A percentile compares a stretch with the other conserved stretches of the same genome.
phyloP scores from a whole-genome alignment of 176 grass and related monocot species.

The Zizania latifolia region DNA sequence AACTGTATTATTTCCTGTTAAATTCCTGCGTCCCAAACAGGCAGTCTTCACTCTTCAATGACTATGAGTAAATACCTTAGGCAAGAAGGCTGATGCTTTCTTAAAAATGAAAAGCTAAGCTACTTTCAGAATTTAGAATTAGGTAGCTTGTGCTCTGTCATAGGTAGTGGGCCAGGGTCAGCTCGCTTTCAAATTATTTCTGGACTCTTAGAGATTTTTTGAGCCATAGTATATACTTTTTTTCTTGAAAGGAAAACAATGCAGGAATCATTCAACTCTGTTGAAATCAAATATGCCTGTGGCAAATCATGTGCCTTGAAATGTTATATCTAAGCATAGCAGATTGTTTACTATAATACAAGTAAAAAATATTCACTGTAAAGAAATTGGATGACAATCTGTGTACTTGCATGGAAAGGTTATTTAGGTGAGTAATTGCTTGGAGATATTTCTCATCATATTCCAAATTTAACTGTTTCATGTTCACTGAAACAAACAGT shows the following conservation, averaged over 20 bases:
- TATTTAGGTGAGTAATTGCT: not conserved
- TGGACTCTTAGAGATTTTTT: not conserved
- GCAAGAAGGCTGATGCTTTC: not conserved
- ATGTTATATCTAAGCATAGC: not conserved
- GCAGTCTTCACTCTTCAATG: not conserved
- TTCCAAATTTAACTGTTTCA: not conserved
- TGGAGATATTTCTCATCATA: not conserved
- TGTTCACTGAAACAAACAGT: conserved; percentile 1
- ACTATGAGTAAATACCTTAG: not conserved
- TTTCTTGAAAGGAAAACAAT: not conserved
- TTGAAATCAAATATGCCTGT: not conserved
- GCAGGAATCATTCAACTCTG: too few species aligned
- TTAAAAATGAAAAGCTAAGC: not conserved
- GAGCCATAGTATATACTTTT: not conserved
- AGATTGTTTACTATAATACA: not conserved
- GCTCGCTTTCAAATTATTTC: not conserved
- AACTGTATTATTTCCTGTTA: not conserved
- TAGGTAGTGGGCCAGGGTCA: too few species aligned
- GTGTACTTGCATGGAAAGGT: not conserved
- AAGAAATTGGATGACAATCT: not conserved
- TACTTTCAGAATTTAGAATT: not conserved
- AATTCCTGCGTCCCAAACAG: not conserved
- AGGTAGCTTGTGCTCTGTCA: not conserved
- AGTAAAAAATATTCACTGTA: not conserved
- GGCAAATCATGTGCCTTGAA: not conserved